phyloP scores from a whole-genome alignment of 768 basidiomycete species.

The Melanogaster broomeanus region DNA sequence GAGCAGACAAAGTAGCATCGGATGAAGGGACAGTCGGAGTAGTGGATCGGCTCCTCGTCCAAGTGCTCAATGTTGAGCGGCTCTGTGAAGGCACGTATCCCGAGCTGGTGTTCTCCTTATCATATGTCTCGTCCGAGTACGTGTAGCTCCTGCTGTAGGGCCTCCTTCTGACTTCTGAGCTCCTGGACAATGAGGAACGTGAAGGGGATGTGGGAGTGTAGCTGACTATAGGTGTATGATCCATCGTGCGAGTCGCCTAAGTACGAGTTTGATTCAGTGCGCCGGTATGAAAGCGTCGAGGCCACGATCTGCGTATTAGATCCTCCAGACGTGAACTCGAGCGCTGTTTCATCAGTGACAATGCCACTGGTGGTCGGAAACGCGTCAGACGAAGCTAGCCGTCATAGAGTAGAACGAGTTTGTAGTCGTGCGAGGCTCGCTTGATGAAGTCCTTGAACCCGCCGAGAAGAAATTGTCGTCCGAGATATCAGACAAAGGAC shows the following conservation, averaged over 20 bases:
- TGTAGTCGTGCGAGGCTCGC: constrained; percentile 26
- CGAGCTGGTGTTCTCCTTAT: constrained; percentile 55
- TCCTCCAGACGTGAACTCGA: constrained; percentile 38
- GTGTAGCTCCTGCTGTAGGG: constrained; percentile 39
- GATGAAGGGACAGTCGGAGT: constrained; percentile 36
- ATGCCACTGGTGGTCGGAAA: constrained; percentile 32
- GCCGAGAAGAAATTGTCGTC: constrained; percentile 53
- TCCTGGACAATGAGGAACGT: constrained; percentile 51
- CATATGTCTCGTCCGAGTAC: constrained; percentile 45
- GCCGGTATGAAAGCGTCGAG: constrained; percentile 53
- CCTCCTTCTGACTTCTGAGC: constrained; percentile 57
- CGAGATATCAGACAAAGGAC: constrained; percentile 34
- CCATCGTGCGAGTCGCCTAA: constrained; percentile 55
- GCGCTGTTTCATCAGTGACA: constrained; percentile 39
- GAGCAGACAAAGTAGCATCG: constrained; percentile 24
- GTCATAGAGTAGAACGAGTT: constrained; percentile 38
- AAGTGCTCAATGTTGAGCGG: constrained; percentile 35
- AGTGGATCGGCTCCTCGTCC: constrained; percentile 34
- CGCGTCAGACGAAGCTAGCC: constrained; percentile 30
- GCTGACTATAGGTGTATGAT: constrained; percentile 33
- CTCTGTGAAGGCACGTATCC: constrained; percentile 35
- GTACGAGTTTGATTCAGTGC: constrained; percentile 56
- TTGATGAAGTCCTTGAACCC: constrained; percentile 34
- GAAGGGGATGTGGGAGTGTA: constrained; percentile 50
- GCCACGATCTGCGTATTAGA: constrained; percentile 48